Evolutionary conservation across 345 rosid genomes (phyloP), one percentile per base, ranked within the genome.

Genomic region (Bruguiera gymnorhiza): DNA sequence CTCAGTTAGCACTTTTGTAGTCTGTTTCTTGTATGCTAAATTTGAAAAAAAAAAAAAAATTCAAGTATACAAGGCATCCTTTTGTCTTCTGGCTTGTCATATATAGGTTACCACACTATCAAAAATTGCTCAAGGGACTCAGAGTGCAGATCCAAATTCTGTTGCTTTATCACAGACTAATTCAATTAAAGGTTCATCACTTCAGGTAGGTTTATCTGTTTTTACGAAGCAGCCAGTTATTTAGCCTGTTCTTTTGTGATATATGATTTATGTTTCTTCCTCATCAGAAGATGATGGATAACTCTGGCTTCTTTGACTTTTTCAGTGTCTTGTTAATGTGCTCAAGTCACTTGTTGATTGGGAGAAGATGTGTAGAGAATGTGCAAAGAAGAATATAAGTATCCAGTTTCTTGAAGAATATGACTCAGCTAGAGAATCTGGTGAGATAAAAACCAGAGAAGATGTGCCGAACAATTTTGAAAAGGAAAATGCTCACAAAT

Each of bases 401-500:
- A 71, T 63, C 75, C 77, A 72, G 55, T 83, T 81, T 67, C 71
- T 73, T 39, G 86, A 80, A 65, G 82, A 79, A 75, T 27, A 27
- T 27, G 83, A 69, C 76, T 53, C 70, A 50, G 74, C 27, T 59
- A 58, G 80, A 53, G 88, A 85, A 79, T 78, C 85, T 69, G 66
- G 58, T 61, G 92, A 87, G 80, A 50, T 64, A 67, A 87, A 82
- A 76, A 75, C 70, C 80, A 77, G 80, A 84, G 92, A 88, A 66
- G 99, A 92, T 78, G 75, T 64, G 73, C 75, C 92, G 69, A 89
- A 87, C 82, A 82, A 85, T 74, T 92, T 92, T 83, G 97, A 92
- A 84, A 95, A 86, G 84, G 92, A 90, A 48, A 95, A 95, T 83
- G 99, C 97, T 84, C 97, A 90, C 83, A 90, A 94, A 76, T 87